Percentiles rank a stretch among this genome's conserved stretches.
These are phyloP conservation scores for Globisporangium apiculatum DNA, from an alignment of 352 stramenopile genomes.

Conservation along the genomic window DNA sequence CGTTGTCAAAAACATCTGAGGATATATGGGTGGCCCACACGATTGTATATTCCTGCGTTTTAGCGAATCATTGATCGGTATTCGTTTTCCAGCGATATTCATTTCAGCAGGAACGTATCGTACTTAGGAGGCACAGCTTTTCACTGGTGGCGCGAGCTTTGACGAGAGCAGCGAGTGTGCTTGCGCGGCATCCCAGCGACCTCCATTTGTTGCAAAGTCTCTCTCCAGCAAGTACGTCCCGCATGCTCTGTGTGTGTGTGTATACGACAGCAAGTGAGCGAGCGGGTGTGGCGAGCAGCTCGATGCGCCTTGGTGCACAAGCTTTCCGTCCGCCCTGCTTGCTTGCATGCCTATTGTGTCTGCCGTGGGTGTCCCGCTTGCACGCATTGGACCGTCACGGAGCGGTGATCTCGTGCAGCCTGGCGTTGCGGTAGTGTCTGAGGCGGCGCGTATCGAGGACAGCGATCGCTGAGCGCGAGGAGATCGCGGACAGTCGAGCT, in stretches of 20 bases:
- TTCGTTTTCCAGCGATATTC: too few species aligned
- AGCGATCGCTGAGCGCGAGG: too few species aligned
- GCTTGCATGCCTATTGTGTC: too few species aligned
- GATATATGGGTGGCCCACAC: not conserved
- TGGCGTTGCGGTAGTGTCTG: not conserved
- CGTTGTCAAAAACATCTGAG: not conserved
- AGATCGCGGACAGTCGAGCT: too few species aligned
- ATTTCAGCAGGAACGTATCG: too few species aligned
- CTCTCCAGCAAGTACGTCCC: constrained; percentile 80
- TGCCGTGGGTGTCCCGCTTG: too few species aligned
- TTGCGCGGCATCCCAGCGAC: constrained; percentile 1
- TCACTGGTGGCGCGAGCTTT: constrained; percentile 31
- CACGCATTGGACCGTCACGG: not conserved
- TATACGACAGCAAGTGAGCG: too few species aligned
- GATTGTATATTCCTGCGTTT: not conserved
- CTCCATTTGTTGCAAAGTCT: constrained; percentile 83
- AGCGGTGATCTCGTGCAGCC: not conserved
- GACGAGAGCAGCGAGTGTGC: not conserved
- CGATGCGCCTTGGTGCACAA: too few species aligned
- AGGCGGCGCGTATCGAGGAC: not conserved
- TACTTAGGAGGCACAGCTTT: not conserved
- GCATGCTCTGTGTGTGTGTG: constrained; percentile 13
- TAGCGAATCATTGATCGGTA: constrained; percentile 1
- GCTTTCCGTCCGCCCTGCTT: too few species aligned
- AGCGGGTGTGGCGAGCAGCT: too few species aligned